phyloP scores from a whole-genome alignment of 345 rosid species.

The Noccaea caerulescens region DNA sequence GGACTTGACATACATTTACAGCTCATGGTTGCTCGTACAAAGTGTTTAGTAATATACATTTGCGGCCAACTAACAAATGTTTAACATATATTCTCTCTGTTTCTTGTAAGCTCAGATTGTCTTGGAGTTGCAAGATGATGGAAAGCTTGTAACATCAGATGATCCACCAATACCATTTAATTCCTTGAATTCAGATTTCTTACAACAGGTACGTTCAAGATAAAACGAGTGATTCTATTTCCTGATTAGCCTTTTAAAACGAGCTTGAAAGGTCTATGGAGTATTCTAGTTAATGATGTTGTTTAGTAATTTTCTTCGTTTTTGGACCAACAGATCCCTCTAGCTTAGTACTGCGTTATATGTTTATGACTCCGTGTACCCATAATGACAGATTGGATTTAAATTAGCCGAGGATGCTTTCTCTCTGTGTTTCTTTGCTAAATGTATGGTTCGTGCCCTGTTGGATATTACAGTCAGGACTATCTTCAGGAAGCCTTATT shows the following conservation, averaged over 20 bases:
- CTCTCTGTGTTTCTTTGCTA: too few species aligned
- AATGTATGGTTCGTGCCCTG: too few species aligned
- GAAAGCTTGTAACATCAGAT: slow-evolving; percentile 83
- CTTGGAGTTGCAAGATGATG: slow-evolving; percentile 83
- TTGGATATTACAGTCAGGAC: slow-evolving; percentile 57
- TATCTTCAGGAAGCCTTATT: slow-evolving; percentile 64
- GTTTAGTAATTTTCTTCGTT: not conserved
- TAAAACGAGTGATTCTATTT: not conserved
- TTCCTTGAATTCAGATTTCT: slow-evolving; percentile 64
- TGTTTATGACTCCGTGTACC: not conserved
- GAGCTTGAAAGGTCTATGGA: slow-evolving; percentile 11
- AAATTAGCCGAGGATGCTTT: slow-evolving; percentile 17
- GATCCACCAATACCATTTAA: slow-evolving; percentile 78
- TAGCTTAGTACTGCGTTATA: slow-evolving; percentile 7
- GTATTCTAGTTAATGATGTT: not conserved
- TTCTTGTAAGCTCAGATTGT: slow-evolving; percentile 58
- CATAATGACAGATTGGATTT: not conserved
- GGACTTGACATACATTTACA: slow-evolving; percentile 19
- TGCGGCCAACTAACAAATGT: not conserved
- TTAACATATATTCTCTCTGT: slow-evolving; percentile 2
- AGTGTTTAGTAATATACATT: not conserved
- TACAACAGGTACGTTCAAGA: slow-evolving; percentile 57
- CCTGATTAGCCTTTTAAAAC: not conserved
- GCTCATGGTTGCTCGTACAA: slow-evolving; percentile 18
- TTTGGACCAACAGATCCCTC: slow-evolving; percentile 9